A percentile compares a stretch with the other conserved stretches of the same genome.
These are phyloP conservation scores for Hippophae gyantsensis DNA, from an alignment of 306 rosid species.

Conservation along the genomic window DNA sequence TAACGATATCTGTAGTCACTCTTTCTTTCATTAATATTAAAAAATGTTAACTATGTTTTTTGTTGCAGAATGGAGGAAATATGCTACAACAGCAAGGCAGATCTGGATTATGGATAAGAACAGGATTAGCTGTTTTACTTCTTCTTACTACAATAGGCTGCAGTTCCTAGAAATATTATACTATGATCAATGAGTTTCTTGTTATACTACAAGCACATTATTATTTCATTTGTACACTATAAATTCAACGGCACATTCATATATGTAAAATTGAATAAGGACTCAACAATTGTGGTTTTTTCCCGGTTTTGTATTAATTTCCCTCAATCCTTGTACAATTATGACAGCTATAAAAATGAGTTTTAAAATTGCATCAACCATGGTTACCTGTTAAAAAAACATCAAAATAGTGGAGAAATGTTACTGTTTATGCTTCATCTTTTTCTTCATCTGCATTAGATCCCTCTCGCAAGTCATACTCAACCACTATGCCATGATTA, in stretches of 20 bases:
- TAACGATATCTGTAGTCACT: too few species aligned
- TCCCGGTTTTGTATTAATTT: constrained; percentile 4
- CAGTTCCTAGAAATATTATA: constrained; percentile 26
- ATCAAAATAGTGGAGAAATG: constrained; percentile 2
- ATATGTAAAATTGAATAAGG: constrained; percentile 24
- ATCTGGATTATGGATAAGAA: constrained; percentile 29
- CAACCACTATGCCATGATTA: constrained; percentile 66
- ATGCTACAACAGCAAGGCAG: constrained; percentile 31
- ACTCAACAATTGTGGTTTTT: neutral
- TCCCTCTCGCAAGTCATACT: constrained; percentile 60
- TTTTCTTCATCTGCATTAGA: constrained; percentile 23
- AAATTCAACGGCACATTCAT: constrained; percentile 7
- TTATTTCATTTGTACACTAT: constrained; percentile 21
- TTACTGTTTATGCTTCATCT: constrained; percentile 37
- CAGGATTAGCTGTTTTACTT: constrained; percentile 40
- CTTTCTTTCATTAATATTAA: neutral
- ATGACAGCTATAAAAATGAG: constrained; percentile 17
- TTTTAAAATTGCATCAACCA: constrained; percentile 23
- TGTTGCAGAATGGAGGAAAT: constrained; percentile 54
- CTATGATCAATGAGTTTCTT: constrained; percentile 22
- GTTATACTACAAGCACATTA: constrained; percentile 4
- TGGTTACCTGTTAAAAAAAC: constrained; percentile 8
- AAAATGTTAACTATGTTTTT: constrained; percentile 8
- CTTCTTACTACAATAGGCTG: constrained; percentile 41
- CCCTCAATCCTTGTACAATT: constrained; percentile 10